phyloP scores from a whole-genome alignment of 2,329 filamentous ascomycete genomes.

The Microdochium nivale region DNA sequence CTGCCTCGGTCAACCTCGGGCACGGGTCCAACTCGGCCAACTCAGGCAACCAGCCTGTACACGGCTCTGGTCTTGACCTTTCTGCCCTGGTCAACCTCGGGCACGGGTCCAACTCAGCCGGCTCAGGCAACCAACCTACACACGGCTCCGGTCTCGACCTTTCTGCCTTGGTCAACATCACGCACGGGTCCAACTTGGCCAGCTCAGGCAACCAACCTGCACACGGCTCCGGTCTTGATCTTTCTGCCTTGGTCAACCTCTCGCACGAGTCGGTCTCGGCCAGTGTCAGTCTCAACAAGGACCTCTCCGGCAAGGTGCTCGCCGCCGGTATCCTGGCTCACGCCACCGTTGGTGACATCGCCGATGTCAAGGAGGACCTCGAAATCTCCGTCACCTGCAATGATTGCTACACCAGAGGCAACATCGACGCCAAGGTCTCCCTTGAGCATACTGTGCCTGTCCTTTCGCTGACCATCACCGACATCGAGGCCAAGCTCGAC shows the following conservation, averaged over 20 bases:
- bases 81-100: constrained; percentile 5
- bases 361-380: constrained; percentile 13
- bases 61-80: constrained; percentile 6
- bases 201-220: too few relatives aligned
- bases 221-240: constrained; percentile 5
- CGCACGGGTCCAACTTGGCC: too few relatives aligned
- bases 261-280: constrained; percentile 13
- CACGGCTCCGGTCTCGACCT: too few relatives aligned
- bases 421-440: constrained; percentile 33
- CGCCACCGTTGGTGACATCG: constrained; percentile 30
- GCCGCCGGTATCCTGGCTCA: constrained; percentile 15
- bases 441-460: constrained; percentile 30
- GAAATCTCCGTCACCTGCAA: constrained; percentile 29
- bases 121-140: too few relatives aligned
- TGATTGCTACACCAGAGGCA: constrained; percentile 41
- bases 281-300: constrained; percentile 12
- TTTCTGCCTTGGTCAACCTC: constrained; percentile 6
- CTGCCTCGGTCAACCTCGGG: too few relatives aligned
- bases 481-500: constrained; percentile 42
- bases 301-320: constrained; percentile 16
- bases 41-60: too few relatives aligned
- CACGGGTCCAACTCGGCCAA: too few relatives aligned
- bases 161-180: too few relatives aligned
- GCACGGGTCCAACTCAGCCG: constrained; percentile 13
- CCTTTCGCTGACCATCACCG: constrained; percentile 36